Evolutionary conservation across 805 yeast species (phyloP), one percentile per base, ranked within the genome.

Genomic region (Kodamaea leandrae): DNA sequence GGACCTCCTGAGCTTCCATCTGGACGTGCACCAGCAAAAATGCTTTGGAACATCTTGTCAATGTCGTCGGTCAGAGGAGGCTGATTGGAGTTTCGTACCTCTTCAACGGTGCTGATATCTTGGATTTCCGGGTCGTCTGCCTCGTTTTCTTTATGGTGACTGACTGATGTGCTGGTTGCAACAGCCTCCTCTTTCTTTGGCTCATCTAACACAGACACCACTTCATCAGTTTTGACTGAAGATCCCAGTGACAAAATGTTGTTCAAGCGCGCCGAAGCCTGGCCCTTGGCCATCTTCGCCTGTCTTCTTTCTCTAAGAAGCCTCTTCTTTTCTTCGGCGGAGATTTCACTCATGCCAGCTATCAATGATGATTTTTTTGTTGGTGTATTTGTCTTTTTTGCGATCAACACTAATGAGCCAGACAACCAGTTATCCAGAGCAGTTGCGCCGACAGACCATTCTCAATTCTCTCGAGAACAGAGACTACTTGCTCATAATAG

Each of bases 241-340:
- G 69, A 58, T 5, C 72, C 72, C 47, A 58, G 69, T 9, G 62
- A 49, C 41, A 68, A 55, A 16, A 69, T 69, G 18, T 43, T 72
- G 46, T 73, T 77, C 51, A 82, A 58, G 45, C 88, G 63, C 15
- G 67, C 67, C 3, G 76, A 53, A 15, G 80, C 83, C 34, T 73
- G 74, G 3, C 82, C 82, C 47, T 71, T 68, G 37, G 67, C 61
- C 67, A 82, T 71, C 55, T 80, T 81, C 46, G 83, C 81, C 32
- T 77, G 81, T 54, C 88, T 71, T 54, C 84, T 72, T 53, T 82
- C 86, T 43, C 86, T 69, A 33, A 82, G 58, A 16, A 80, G 50
- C 40, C 67, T 66, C 52, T 80, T 75, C 60, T 74, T 79, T 48
- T 81, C 86, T 29, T 78, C 80, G 6, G 77, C 81, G 24, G 71